Evolutionary conservation across 2,329 filamentous ascomycete genomes (phyloP), one percentile per base, ranked within the genome.

Genomic region (Fusarium sp.): DNA sequence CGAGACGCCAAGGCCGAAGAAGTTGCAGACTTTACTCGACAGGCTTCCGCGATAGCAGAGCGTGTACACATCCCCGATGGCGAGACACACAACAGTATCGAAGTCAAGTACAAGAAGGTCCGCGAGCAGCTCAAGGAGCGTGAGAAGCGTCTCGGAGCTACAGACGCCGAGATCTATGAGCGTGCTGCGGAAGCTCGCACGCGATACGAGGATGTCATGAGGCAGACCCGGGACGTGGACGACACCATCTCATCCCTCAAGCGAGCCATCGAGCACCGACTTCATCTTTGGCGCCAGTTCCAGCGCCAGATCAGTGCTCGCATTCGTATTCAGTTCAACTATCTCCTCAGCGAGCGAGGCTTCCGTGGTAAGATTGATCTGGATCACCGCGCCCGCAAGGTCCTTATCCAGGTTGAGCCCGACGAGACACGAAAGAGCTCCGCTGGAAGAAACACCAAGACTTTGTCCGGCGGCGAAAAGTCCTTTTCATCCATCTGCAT

Each of bases 401-500:
- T 99, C 41, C 92, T 95, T 73, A 89, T 99, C 68, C 89, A 93
- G 73, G 93, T 96, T 71, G 90, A 93, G 80, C 91, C 91, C 0
- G 91, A 92, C 70, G 87, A 91, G 79, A 97, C 93, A 25, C 92
- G 89, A 75, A 90, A 88, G 76, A 92, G 89, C 70, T 90, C 89
- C 25, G 87, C 89, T 5, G 95, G 95, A 3, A 91, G 96, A 59
- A 93, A 94, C 79, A 96, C 97, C 27, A 97, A 95, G 84, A 98
- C 96, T 0, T 87, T 99, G 2, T 98, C 95, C 10, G 97, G 97
- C 63, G 97, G 97, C 34, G 97, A 99, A 82, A 99, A 99, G 82
- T 98, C 96, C 0, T 99, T 98, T 82, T 97, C 95, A 5, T 98
- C 96, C 5, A 97, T 98, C 69, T 99, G 97, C 84, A 89, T 99